These are phyloP conservation scores for Metarhizium humberi DNA, from an alignment of 2,329 filamentous ascomycete genomes.

Conservation along the genomic window DNA sequence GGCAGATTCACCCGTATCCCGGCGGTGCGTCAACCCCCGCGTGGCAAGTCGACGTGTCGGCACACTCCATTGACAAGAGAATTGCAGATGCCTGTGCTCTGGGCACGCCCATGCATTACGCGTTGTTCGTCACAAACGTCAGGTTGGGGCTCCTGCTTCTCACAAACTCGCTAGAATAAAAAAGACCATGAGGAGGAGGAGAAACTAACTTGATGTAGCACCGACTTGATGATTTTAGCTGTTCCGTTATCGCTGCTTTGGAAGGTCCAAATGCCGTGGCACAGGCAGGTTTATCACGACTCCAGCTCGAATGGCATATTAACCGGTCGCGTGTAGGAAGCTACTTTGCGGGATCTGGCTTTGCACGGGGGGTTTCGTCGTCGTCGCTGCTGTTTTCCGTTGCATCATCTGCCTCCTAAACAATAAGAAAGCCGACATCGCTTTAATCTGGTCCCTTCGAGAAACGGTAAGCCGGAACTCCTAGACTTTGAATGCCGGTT, in stretches of 20 bases:
- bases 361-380: conserved; percentile 34
- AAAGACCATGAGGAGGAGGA: background rate
- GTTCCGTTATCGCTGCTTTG: conserved; percentile 32
- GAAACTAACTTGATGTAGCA: conserved; percentile 31
- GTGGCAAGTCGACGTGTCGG: conserved; percentile 23
- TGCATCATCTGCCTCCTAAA: conserved; percentile 27
- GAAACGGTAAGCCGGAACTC: conserved; percentile 23
- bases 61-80: conserved; percentile 1
- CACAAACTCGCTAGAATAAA: too few species aligned
- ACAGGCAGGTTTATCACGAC: background rate
- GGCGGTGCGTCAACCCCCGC: conserved; percentile 23
- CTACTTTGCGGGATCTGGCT: conserved; percentile 28
- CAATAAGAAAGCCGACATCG: conserved; percentile 26
- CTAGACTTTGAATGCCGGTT: background rate
- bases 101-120: background rate
- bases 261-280: conserved; percentile 25
- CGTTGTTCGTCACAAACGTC: background rate
- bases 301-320: background rate
- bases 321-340: conserved; percentile 21
- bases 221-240: conserved; percentile 27
- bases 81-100: background rate
- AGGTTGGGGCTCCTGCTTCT: background rate
- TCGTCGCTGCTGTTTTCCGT: conserved; percentile 31
- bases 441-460: conserved; percentile 17
- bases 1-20: conserved; percentile 31